phyloP scores from a whole-genome alignment of 257 asterid species.

The Solanum etuberosum region DNA sequence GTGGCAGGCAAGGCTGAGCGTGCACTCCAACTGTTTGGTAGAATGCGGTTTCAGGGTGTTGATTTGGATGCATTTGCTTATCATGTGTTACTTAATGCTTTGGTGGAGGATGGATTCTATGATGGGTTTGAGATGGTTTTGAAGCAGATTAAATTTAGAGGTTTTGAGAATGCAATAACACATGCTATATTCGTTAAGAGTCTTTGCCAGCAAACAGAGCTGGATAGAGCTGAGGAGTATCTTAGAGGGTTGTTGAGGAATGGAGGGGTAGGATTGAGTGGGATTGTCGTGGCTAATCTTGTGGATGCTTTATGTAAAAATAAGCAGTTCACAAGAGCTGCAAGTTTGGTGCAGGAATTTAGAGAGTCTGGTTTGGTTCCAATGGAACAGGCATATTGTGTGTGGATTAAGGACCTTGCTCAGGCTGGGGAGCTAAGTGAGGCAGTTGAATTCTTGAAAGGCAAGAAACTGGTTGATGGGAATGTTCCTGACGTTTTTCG shows the following conservation, averaged over 20 bases:
- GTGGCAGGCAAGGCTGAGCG: slow-evolving; percentile 58
- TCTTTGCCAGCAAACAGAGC: slow-evolving; percentile 40
- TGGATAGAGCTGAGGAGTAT: slow-evolving; percentile 52
- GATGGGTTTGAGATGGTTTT: slow-evolving; percentile 39
- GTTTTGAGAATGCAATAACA: slow-evolving; percentile 33
- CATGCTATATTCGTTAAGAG: slow-evolving; percentile 57
- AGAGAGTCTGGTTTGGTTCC: slow-evolving; percentile 22
- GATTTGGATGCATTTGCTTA: slow-evolving; percentile 55
- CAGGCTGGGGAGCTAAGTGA: slow-evolving; percentile 50
- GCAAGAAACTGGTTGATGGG: slow-evolving; percentile 39
- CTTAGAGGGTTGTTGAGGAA: slow-evolving; percentile 21
- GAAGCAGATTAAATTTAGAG: slow-evolving; percentile 40
- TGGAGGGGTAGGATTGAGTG: slow-evolving; percentile 17
- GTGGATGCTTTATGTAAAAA: slow-evolving; percentile 57
- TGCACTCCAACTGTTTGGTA: slow-evolving; percentile 65
- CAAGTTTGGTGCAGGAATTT: slow-evolving; percentile 41
- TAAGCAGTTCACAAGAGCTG: slow-evolving; percentile 48
- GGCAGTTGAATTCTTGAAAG: slow-evolving; percentile 57
- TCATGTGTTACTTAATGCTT: slow-evolving; percentile 62
- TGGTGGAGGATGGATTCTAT: slow-evolving; percentile 49
- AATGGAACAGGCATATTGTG: slow-evolving; percentile 48
- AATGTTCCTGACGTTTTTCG: slow-evolving; percentile 60
- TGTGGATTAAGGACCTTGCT: slow-evolving; percentile 53
- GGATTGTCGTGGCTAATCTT: slow-evolving; percentile 32
- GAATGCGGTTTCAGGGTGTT: slow-evolving; percentile 62